These are phyloP conservation scores for Prasinococcaceae sp. DNA, from an alignment of 139 green algal species.

Conservation along the genomic window DNA sequence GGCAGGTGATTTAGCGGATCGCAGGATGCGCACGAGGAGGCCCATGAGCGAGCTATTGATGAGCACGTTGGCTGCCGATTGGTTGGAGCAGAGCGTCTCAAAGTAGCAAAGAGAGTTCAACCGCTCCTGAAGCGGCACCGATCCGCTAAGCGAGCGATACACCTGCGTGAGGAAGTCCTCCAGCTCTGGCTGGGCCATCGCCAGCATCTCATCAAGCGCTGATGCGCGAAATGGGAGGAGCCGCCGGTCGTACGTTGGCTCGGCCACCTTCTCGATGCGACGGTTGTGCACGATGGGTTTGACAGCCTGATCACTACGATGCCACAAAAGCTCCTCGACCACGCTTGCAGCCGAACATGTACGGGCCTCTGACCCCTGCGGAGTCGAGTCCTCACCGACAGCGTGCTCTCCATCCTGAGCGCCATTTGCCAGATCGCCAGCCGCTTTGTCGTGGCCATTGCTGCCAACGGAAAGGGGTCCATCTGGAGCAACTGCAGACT, in stretches of 20 bases:
- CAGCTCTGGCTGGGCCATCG: slow-evolving; percentile 28
- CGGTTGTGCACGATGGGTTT: slow-evolving; percentile 83
- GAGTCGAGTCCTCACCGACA: slow-evolving; percentile 30
- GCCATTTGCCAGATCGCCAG: not conserved
- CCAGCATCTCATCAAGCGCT: slow-evolving; percentile 39
- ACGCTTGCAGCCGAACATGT: no score
- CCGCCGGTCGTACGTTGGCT: slow-evolving; percentile 46
- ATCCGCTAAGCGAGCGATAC: slow-evolving; percentile 39
- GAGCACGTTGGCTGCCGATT: slow-evolving; percentile 59
- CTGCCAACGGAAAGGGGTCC: no score
- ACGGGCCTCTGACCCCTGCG: not conserved
- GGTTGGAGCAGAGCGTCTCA: slow-evolving; percentile 66
- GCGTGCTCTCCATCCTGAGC: slow-evolving; percentile 18
- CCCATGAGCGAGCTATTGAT: slow-evolving; percentile 66
- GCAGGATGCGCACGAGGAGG: slow-evolving; percentile 45
- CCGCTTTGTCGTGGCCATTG: not conserved
- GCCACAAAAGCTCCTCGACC: slow-evolving; percentile 59
- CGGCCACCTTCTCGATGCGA: slow-evolving; percentile 57
- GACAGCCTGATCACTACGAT: slow-evolving; percentile 55
- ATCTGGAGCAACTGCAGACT: no score
- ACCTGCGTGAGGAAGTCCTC: slow-evolving; percentile 33
- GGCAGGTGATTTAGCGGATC: slow-evolving; percentile 38
- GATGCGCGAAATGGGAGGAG: slow-evolving; percentile 46
- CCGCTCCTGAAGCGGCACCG: slow-evolving; percentile 54
- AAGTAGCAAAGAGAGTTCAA: slow-evolving; percentile 78